These are phyloP conservation scores for Xylaria flabelliformis DNA, from an alignment of 495 filamentous ascomycete species.

Conservation along the genomic window DNA sequence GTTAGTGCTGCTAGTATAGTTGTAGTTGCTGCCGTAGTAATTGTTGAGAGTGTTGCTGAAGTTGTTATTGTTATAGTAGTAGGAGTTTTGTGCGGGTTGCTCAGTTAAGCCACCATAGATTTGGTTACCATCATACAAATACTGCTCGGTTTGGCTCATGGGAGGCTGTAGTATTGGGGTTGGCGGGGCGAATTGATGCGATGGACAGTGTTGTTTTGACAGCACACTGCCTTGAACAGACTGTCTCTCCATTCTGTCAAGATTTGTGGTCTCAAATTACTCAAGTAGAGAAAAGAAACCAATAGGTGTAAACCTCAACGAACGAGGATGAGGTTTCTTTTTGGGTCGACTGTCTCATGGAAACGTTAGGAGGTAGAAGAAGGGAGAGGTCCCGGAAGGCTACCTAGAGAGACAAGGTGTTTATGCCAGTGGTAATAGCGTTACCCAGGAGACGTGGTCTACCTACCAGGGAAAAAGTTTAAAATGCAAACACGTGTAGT, in stretches of 20 bases:
- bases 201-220: not conserved
- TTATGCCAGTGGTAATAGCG: not conserved
- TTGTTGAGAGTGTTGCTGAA: not conserved
- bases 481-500: not conserved
- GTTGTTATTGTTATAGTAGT: not conserved
- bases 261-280: not conserved
- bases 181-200: not conserved
- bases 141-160: not conserved
- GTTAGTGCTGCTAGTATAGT: not conserved
- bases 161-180: not conserved
- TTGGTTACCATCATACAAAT: not conserved
- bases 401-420: not conserved
- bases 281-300: not conserved
- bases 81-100: not conserved
- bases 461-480: not conserved
- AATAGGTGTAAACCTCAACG: not conserved
- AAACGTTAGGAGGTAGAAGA: not conserved
- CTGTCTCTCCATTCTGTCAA: constrained; percentile 8
- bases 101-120: not conserved
- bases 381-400: not conserved
- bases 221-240: not conserved
- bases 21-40: not conserved
- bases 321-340: not conserved
- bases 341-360: not conserved
- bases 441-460: not conserved